Evolutionary conservation across 2,329 filamentous ascomycete genomes (phyloP), one percentile per base, ranked within the genome.

Genomic region (Thelonectria discophora): DNA sequence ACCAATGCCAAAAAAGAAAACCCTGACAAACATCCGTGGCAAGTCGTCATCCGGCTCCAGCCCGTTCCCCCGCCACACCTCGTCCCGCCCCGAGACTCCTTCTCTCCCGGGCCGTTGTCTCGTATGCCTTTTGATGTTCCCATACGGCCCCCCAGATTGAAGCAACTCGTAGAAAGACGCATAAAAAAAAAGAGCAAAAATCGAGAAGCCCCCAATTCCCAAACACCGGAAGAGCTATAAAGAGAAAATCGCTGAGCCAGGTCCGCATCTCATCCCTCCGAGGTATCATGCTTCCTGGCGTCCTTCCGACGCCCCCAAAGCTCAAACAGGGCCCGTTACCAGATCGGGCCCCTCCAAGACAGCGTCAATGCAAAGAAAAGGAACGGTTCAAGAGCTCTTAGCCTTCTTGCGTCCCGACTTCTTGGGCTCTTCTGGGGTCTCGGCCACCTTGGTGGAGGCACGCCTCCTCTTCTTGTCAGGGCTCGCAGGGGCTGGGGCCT

Each of bases 391-490:
- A 69, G 74, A 74, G 70, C 72, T 76, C 76, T 78, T 78, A 79
- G 78, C 80, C 84, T 87, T 87, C 82, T 86, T 87, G 73, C 83
- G 83, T 66, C 80, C 80, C 55, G 82, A 84, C 79, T 86, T 86
- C 82, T 86, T 86, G 64, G 83, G 82, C 73, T 88, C 85, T 72
- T 87, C 85, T 66, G 59, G 82, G 77, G 60, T 78, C 74, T 86
- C 84, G 27, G 78, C 78, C 42, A 79, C 82, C 81, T 88, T 88
- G 69, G 76, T 77, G 5, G 84, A 85, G 10, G 80, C 78, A 61
- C 86, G 79, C 77, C 88, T 84, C 68, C 86, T 81, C 84, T 89
- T 89, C 82, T 87, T 86, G 66, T 86, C 86, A 30, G 86, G 85
- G 74, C 83, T 87, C 58, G 80, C 80, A 24, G 83, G 81, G 24